phyloP scores from a whole-genome alignment of 164 flowering plant species.

The Vitis amurensis region DNA sequence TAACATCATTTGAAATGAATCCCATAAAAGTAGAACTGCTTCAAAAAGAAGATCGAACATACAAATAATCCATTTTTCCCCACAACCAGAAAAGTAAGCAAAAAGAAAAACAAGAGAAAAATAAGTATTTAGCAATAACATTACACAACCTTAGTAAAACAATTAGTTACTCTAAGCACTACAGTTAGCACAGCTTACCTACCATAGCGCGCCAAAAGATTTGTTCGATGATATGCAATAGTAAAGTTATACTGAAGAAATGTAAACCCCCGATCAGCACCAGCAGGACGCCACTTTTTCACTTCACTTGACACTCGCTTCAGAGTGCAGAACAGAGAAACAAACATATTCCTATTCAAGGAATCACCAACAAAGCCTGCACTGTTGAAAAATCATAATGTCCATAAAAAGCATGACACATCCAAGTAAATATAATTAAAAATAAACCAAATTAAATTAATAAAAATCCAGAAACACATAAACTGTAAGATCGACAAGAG shows the following conservation, averaged over 20 bases:
- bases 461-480: background rate
- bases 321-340: conserved; percentile 82
- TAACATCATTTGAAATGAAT: no score
- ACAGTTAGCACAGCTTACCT: conserved; percentile 59
- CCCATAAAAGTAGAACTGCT: no score
- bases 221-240: conserved; percentile 91
- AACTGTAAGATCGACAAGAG: no score
- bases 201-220: conserved; percentile 92
- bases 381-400: conserved; percentile 40
- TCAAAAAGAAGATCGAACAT: background rate
- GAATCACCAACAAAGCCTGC: conserved; percentile 99
- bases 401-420: conserved; percentile 12
- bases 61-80: no score
- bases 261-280: conserved; percentile 94
- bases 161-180: no score
- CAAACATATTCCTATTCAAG: conserved; percentile 95
- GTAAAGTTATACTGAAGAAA: conserved; percentile 83
- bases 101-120: background rate
- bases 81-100: background rate
- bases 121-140: background rate
- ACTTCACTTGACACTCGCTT: conserved; percentile 61
- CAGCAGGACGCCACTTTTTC: conserved; percentile 93
- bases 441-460: background rate
- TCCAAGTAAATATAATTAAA: background rate
- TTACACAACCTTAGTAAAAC: no score